Base-by-base conservation (phyloP, 345 rosid species). In the Brassica rapa region DNA sequence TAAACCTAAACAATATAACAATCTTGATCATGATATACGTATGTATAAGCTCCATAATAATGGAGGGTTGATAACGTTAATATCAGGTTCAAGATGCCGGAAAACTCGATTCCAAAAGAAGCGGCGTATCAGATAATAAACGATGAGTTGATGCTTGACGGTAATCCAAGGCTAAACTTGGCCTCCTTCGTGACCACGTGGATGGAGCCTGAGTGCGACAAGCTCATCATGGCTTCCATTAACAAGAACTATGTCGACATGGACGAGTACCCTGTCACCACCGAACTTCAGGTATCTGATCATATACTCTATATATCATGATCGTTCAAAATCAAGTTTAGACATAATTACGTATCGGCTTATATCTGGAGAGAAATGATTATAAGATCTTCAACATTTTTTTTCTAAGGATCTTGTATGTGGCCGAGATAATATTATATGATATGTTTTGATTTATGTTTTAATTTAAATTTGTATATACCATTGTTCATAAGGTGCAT, bases 161-260 rank as follows among this genome's bases (percentile, higher is more conserved):
- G 97, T 6, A 91, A 88, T 62, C 98, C 98, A 1, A 77, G 97
- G 87, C 76, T 93, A 73, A 91, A 93, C 83, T 83, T 93, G 77
- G 98, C 98, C 3, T 93, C 97, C 4, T 93, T 91, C 39, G 97
- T 93, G 66, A 93, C 97, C 0, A 93, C 98, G 0, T 91, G 97
- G 97, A 93, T 93, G 97, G 97, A 93, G 82, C 97, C 98, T 1
- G 98, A 93, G 81, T 93, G 98, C 24, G 91, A 93, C 57, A 89
- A 89, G 85, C 98, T 93, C 57, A 93, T 93, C 33, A 93, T 93
- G 98, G 84, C 82, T 16, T 73, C 98, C 70, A 80, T 91, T 33
- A 93, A 91, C 91, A 93, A 93, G 85, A 93, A 93, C 88, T 93
- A 91, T 41, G 94, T 93, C 46, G 96, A 93, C 83, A 91, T 93